These are phyloP conservation scores for Podaxis pistillaris DNA, from an alignment of 768 basidiomycete species.

Conservation along the genomic window DNA sequence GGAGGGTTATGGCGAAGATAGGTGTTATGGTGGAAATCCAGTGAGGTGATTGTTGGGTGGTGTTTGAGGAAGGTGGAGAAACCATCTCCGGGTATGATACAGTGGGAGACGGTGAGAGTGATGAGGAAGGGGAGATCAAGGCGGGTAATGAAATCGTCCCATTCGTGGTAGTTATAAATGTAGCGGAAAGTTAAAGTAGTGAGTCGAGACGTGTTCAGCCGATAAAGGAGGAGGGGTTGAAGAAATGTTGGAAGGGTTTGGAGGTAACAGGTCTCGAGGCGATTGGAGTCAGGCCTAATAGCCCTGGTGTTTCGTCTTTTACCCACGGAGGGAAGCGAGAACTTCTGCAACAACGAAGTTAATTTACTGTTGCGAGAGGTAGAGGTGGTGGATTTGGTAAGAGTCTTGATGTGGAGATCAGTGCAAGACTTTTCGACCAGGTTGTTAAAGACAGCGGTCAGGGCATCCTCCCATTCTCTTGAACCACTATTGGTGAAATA, in stretches of 20 bases:
- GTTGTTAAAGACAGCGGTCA: not conserved
- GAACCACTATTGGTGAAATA: not conserved
- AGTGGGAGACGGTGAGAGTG: constrained; percentile 8
- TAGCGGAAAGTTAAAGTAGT: constrained; percentile 11
- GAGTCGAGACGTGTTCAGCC: constrained; percentile 9
- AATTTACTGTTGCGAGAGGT: not conserved
- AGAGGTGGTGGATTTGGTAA: not conserved
- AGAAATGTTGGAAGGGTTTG: constrained; percentile 13
- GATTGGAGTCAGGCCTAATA: not conserved
- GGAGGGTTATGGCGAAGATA: constrained; percentile 12
- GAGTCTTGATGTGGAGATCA: constrained; percentile 9
- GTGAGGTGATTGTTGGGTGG: constrained; percentile 9
- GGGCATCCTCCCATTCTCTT: constrained; percentile 10
- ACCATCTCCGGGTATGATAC: constrained; percentile 8
- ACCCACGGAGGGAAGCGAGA: not conserved
- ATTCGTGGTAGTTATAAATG: constrained; percentile 12
- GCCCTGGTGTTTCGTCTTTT: not conserved
- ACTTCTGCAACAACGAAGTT: constrained; percentile 1
- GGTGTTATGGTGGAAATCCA: constrained; percentile 14
- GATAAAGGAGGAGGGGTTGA: constrained; percentile 3
- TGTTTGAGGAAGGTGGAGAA: constrained; percentile 8
- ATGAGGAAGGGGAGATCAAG: constrained; percentile 8
- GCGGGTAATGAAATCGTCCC: constrained; percentile 5
- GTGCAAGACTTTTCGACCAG: constrained; percentile 4
- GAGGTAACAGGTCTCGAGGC: constrained; percentile 7